Evolutionary conservation across 2,329 filamentous ascomycete species (phyloP).

Genomic region (Periconia sp.): DNA sequence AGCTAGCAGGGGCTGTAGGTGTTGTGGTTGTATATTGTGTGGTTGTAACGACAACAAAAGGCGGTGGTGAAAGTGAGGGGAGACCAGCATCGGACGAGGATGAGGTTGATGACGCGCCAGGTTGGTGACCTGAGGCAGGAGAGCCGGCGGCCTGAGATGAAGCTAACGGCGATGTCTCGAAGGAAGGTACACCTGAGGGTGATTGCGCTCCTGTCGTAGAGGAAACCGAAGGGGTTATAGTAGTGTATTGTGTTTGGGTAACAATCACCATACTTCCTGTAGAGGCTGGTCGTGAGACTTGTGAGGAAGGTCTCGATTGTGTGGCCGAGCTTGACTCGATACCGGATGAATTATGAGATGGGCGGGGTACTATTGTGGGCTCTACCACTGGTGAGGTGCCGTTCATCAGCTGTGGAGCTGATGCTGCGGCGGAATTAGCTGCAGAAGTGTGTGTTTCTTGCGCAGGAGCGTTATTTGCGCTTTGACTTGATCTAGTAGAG

Average conservation of each 20-base stretch:
- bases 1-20: too few relatives aligned
- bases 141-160: conserved; percentile 5
- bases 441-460: too few relatives aligned
- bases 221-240: neutral
- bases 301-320: neutral
- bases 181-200: neutral
- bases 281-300: neutral
- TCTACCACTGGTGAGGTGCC: too few relatives aligned
- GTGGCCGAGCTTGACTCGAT: neutral
- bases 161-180: conserved; percentile 1
- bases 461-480: too few relatives aligned
- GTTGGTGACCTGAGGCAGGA: neutral
- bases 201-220: neutral
- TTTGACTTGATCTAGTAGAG: neutral
- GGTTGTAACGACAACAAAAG: neutral
- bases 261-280: conserved; percentile 6
- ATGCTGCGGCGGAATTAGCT: too few relatives aligned
- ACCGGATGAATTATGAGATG: neutral
- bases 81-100: neutral
- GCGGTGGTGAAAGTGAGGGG: conserved; percentile 2
- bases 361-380: too few relatives aligned
- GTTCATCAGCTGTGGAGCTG: too few relatives aligned
- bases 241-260: conserved; percentile 12
- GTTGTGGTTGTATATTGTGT: conserved; percentile 17
- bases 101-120: conserved; percentile 1